Conservation (phyloP, 306 rosid genomes). For the Sindora glabra region DNA sequence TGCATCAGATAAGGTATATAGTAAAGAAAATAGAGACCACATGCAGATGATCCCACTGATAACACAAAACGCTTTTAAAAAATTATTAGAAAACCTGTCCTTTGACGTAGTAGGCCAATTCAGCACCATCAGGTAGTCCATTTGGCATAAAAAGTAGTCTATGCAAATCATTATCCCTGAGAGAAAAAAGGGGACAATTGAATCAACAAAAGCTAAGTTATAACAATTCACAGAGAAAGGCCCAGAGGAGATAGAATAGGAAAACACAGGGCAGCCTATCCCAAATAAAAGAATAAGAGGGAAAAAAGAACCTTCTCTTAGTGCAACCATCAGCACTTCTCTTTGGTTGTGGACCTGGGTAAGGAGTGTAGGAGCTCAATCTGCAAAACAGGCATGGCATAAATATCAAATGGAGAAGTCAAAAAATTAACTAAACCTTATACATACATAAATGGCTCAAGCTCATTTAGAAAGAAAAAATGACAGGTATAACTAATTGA, state of each 20-base stretch:
- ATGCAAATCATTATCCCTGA: slow-evolving; percentile 95
- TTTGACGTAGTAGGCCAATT: slow-evolving; percentile 87
- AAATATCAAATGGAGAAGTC: slow-evolving; percentile 11
- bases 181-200: slow-evolving; percentile 7
- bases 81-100: slow-evolving; percentile 62
- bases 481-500: slow-evolving; percentile 3
- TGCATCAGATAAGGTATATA: slow-evolving; percentile 12
- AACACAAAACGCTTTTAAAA: slow-evolving; percentile 4
- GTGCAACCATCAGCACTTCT: slow-evolving; percentile 68
- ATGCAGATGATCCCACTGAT: slow-evolving; percentile 2
- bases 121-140: slow-evolving; percentile 97
- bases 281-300: neutral
- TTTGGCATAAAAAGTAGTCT: slow-evolving; percentile 89
- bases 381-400: slow-evolving; percentile 31
- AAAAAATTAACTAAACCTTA: neutral
- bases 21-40: neutral
- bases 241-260: neutral
- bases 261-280: slow-evolving; percentile 10
- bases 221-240: slow-evolving; percentile 3
- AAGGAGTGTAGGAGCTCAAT: slow-evolving; percentile 33
- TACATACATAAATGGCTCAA: slow-evolving; percentile 10
- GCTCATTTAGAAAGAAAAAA: slow-evolving; percentile 5
- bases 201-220: slow-evolving; percentile 6
- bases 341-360: slow-evolving; percentile 35
- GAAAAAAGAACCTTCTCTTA: slow-evolving; percentile 54